Base-by-base conservation (phyloP, 345 rosid species). In the Limnanthes douglasii region DNA sequence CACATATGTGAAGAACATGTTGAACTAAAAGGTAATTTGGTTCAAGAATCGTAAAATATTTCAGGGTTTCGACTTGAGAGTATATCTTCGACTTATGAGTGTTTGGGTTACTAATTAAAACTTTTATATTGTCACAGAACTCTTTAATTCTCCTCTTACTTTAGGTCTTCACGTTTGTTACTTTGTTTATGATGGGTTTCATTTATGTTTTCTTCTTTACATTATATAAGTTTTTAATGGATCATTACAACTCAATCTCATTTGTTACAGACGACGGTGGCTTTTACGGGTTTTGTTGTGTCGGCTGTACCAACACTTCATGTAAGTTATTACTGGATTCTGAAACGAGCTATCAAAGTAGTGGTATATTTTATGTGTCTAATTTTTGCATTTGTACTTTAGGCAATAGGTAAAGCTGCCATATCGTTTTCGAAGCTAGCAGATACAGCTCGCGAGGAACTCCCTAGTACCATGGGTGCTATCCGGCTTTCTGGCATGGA, bases 401-500 rank as follows among this genome's bases (percentile, higher is more conserved):
- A 85, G 96, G 81, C 96, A 15, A 64, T 85, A 72, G 65, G 83
- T 9, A 78, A 72, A 67, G 93, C 93, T 27, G 99, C 96, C 41
- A 64, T 56, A 48, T 81, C 99, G 41, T 78, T 85, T 31, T 53
- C 96, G 9, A 92, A 81, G 68, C 59, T 92, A 39, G 96, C 96
- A 3, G 94, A 81, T 54, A 60, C 77, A n/a, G 94, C 96, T 35
- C 73, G 90, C 11, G 79, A 75, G 59, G 96, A 92, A 56, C 83
- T 85, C 23, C 99, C 94, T 2, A 62, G 90, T 57, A 92, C 96
- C 11, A 78, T 92, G 78, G 93, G 85, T 31, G 93, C 93, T 10
- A 64, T 85, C 18, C 73, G 96, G 71, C 86, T 92, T 33, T 92
- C 94, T 1, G 86, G 94, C 50, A 78, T 92, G 99, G 99, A 92